A percentile compares a stretch with the other conserved stretches of the same genome.
Evolutionary conservation across 495 filamentous ascomycete genomes (phyloP).

Genomic region (Lasiosphaeria hispida): DNA sequence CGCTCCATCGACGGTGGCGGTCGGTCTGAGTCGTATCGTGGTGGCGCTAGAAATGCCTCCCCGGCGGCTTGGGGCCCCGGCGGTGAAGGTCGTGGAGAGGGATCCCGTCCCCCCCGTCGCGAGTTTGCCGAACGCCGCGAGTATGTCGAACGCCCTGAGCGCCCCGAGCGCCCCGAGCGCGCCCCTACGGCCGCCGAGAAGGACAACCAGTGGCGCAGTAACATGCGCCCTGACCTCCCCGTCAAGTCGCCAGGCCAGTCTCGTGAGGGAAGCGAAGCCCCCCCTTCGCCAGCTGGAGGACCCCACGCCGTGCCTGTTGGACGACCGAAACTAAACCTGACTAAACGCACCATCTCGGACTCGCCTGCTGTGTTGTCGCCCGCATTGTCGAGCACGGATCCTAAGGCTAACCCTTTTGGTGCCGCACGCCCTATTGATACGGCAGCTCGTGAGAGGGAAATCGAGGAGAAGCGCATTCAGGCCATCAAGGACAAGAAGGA

Average conservation of each 20-base stretch:
- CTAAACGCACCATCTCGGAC: conserved; percentile 86
- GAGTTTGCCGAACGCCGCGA: conserved; percentile 78
- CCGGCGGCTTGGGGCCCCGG: conserved; percentile 72
- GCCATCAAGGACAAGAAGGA: conserved; percentile 79
- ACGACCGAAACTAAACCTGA: conserved; percentile 76
- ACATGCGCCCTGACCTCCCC: conserved; percentile 72
- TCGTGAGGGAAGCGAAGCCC: conserved; percentile 62
- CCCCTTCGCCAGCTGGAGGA: conserved; percentile 59
- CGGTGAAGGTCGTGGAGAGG: conserved; percentile 64
- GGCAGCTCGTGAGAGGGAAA: conserved; percentile 77
- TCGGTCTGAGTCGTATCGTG: conserved; percentile 44
- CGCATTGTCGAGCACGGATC: conserved; percentile 50
- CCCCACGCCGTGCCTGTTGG: conserved; percentile 52
- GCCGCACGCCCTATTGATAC: conserved; percentile 88
- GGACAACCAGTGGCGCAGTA: conserved; percentile 81
- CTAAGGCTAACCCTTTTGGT: conserved; percentile 89
- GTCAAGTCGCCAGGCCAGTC: conserved; percentile 43
- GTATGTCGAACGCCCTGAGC: conserved; percentile 63
- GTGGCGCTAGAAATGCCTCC: conserved; percentile 62
- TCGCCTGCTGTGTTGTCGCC: conserved; percentile 51
- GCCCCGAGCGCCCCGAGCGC: conserved; percentile 68
- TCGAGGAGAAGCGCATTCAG: conserved; percentile 80
- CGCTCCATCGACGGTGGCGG: conserved; percentile 59
- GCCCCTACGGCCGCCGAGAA: conserved; percentile 79
- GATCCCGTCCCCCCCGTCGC: conserved; percentile 76